Evolutionary conservation across 2,329 filamentous ascomycete species (phyloP).

Genomic region (Fusarium torulosum): DNA sequence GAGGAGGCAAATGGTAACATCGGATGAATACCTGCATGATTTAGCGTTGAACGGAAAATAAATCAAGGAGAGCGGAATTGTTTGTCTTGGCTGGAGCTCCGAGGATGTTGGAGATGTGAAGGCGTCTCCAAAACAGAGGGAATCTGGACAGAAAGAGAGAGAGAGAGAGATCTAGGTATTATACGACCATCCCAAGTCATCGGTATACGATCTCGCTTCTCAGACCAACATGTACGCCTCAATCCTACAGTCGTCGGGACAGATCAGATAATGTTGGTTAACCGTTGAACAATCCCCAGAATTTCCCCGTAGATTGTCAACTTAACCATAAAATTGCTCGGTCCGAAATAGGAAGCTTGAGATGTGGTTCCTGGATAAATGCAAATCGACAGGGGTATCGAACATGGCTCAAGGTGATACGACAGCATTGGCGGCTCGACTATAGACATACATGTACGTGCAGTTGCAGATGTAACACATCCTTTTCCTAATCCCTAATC

Average conservation of each 20-base stretch:
- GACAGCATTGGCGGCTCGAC: conserved; percentile 24
- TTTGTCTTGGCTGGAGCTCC: conserved; percentile 1
- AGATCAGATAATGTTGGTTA: conserved; percentile 30
- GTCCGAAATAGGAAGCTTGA: conserved; percentile 36
- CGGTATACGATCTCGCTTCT: conserved; percentile 28
- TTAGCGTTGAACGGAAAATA: conserved; percentile 25
- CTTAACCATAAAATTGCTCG: conserved; percentile 35
- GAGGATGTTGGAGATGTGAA: not conserved
- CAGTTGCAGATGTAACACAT: conserved; percentile 13
- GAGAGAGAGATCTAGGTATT: conserved; percentile 20
- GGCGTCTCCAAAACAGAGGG: not conserved
- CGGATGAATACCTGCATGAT: conserved; percentile 37
- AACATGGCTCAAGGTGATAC: conserved; percentile 21
- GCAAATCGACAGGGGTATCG: conserved; percentile 28
- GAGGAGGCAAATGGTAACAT: conserved; percentile 38
- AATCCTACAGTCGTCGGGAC: conserved; percentile 29
- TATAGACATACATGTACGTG: conserved; percentile 1
- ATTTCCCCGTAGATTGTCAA: conserved; percentile 18
- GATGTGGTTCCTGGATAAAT: conserved; percentile 43
- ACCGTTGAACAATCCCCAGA: conserved; percentile 9
- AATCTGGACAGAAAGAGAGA: conserved; percentile 25
- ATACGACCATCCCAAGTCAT: conserved; percentile 20
- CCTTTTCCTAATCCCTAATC: not conserved
- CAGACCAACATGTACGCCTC: conserved; percentile 31
- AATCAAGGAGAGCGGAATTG: conserved; percentile 9